These are phyloP conservation scores for Nicotiana knightiana DNA, from an alignment of 257 asterid species.

Conservation along the genomic window DNA sequence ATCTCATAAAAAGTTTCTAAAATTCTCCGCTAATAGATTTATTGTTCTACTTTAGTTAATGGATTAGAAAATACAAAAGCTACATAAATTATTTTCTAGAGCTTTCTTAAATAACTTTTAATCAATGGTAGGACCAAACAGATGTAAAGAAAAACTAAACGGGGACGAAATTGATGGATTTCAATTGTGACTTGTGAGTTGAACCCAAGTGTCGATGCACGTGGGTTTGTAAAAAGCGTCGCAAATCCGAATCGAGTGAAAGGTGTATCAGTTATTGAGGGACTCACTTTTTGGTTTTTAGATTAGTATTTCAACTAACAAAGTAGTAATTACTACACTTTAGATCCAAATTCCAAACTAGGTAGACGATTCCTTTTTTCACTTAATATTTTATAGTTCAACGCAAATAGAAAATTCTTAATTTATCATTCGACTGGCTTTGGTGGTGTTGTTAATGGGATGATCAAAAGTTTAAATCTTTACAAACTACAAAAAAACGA, in stretches of 20 bases:
- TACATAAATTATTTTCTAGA: not conserved
- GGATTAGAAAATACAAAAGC: not conserved
- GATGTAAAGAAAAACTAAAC: not conserved
- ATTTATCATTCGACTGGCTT: not conserved
- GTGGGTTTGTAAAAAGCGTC: not conserved
- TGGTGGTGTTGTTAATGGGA: not conserved
- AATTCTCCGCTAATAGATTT: not conserved
- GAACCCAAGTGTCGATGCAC: not conserved
- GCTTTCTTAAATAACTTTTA: not conserved
- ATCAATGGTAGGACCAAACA: not conserved
- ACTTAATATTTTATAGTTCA: not conserved
- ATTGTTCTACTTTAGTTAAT: not conserved
- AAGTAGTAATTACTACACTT: not conserved
- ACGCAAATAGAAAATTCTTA: not conserved
- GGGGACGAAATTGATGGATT: not conserved
- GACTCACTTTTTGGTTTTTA: no score
- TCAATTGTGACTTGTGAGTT: not conserved
- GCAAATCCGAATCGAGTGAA: not conserved
- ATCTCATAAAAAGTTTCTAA: no score
- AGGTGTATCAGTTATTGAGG: not conserved
- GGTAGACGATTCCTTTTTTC: not conserved
- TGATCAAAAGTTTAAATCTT: not conserved
- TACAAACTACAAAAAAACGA: not conserved
- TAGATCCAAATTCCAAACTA: conserved; percentile 1
- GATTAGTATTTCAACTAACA: not conserved